Evolutionary conservation across 73 alveolate genomes (phyloP).

Genomic region (Paramecium sexaurelia): DNA sequence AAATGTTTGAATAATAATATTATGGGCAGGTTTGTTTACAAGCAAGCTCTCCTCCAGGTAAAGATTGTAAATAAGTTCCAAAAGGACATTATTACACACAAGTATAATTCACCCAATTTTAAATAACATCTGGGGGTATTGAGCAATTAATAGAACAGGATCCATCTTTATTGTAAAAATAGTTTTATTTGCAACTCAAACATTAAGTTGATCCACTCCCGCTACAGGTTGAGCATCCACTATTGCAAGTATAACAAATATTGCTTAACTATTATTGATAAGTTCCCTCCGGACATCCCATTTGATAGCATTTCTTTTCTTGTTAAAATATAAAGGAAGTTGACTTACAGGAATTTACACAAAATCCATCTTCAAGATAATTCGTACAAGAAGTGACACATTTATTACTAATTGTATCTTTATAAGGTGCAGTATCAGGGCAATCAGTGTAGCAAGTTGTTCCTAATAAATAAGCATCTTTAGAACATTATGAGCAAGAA

Average conservation of each 20-base stretch:
- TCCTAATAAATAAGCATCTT: neutral
- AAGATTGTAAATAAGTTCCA: neutral
- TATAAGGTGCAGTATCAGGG: neutral
- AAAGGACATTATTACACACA: neutral
- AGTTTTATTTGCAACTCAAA: neutral
- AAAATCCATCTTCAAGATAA: neutral
- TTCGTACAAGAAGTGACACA: neutral
- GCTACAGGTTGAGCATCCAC: neutral
- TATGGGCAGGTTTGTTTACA: neutral
- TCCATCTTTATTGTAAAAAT: neutral
- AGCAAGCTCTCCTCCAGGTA: neutral
- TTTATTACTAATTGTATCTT: neutral
- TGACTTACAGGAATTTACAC: neutral
- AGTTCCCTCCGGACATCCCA: neutral
- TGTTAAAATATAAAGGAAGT: neutral
- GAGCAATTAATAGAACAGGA: neutral
- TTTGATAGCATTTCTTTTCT: neutral
- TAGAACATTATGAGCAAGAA: neutral
- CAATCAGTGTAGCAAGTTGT: slow-evolving; percentile 4
- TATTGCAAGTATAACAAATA: neutral
- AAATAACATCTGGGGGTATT: neutral
- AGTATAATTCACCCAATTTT: neutral
- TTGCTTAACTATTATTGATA: neutral
- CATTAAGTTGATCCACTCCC: neutral
- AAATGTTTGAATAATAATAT: neutral